phyloP scores from a whole-genome alignment of 768 basidiomycete species.

The Calocybe cyanea region DNA sequence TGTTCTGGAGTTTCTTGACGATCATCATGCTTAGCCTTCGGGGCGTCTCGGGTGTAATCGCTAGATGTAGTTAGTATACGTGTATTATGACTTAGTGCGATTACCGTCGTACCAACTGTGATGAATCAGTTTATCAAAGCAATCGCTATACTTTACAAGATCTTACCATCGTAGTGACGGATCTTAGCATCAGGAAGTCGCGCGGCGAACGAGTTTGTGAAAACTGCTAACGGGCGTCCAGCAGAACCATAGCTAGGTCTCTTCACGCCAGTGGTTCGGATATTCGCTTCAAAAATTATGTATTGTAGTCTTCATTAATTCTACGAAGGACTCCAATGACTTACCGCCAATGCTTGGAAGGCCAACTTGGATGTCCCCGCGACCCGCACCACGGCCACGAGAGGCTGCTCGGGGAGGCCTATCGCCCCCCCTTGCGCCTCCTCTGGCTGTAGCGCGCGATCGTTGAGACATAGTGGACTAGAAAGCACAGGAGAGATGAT shows the following conservation, averaged over 20 bases:
- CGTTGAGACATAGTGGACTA: constrained; percentile 17
- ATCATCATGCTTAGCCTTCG: constrained; percentile 63
- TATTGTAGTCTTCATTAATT: constrained; percentile 8
- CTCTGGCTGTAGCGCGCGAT: constrained; percentile 13
- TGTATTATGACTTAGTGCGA: neutral
- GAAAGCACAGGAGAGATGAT: constrained; percentile 2
- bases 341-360: constrained; percentile 29
- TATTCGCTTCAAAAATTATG: constrained; percentile 22
- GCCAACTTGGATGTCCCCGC: constrained; percentile 24
- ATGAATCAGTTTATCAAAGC: neutral
- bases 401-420: constrained; percentile 15
- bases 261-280: constrained; percentile 29
- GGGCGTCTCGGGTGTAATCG: constrained; percentile 32
- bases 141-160: neutral
- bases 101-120: constrained; percentile 15
- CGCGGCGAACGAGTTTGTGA: constrained; percentile 18
- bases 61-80: neutral
- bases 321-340: constrained; percentile 10
- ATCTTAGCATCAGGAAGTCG: constrained; percentile 14
- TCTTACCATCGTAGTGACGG: constrained; percentile 21
- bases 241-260: constrained; percentile 29
- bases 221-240: constrained; percentile 23
- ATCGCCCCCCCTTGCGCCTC: constrained; percentile 21
- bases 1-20: constrained; percentile 57
- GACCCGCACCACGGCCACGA: constrained; percentile 24